phyloP scores from a whole-genome alignment of 305 asterid species.

The Striga hermonthica region DNA sequence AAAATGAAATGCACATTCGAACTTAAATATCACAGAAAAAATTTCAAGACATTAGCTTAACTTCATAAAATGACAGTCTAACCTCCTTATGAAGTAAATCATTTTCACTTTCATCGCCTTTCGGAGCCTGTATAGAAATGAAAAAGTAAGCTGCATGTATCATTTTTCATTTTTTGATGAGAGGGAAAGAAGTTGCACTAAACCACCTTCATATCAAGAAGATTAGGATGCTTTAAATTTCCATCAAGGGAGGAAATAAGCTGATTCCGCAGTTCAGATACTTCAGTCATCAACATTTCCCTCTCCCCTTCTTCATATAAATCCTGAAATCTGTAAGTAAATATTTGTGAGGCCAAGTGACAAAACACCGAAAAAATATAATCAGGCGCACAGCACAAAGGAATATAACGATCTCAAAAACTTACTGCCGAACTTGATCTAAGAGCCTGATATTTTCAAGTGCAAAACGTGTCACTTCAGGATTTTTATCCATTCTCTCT shows the following conservation, averaged over 20 bases:
- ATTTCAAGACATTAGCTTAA: constrained; percentile 15
- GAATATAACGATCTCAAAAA: constrained; percentile 7
- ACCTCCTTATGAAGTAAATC: constrained; percentile 61
- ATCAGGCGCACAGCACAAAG: not conserved
- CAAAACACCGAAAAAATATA: constrained; percentile 12
- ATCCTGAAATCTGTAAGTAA: constrained; percentile 69
- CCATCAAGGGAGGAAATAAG: constrained; percentile 54
- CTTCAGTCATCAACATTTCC: constrained; percentile 72
- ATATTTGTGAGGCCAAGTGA: not conserved
- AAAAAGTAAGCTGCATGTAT: constrained; percentile 28
- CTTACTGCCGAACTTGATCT: constrained; percentile 76
- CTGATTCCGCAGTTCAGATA: constrained; percentile 82
- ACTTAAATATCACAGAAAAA: constrained; percentile 24
- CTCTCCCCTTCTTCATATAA: constrained; percentile 97
- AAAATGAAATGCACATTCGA: constrained; percentile 29
- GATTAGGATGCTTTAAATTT: constrained; percentile 51
- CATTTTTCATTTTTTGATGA: not conserved
- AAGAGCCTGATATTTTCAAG: constrained; percentile 87
- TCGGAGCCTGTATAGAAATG: constrained; percentile 44
- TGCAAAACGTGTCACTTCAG: constrained; percentile 98
- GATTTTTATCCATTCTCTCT: constrained; percentile 75
- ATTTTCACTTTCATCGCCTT: constrained; percentile 37
- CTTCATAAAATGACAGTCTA: constrained; percentile 27
- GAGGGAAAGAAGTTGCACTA: constrained; percentile 32
- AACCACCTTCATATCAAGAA: constrained; percentile 37